These are phyloP conservation scores for Rhododendron griersonianum DNA, from an alignment of 148 eudicot genomes.

Conservation along the genomic window DNA sequence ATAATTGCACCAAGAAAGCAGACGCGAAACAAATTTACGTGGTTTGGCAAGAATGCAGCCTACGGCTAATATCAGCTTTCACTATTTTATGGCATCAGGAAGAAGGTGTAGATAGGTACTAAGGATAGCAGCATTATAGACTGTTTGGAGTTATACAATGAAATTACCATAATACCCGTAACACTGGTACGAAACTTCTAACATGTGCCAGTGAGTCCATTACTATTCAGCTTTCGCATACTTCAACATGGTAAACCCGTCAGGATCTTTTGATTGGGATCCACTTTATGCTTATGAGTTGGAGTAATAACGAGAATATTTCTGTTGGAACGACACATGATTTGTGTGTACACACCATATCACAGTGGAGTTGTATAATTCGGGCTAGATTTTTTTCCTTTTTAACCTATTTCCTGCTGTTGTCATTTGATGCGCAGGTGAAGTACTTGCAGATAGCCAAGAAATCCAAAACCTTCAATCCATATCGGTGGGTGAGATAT, in stretches of 20 bases:
- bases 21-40: not conserved
- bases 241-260: not conserved
- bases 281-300: not conserved
- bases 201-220: not conserved
- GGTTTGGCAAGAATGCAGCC: not conserved
- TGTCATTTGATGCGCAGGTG: slow-evolving; percentile 41
- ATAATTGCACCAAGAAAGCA: not conserved
- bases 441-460: slow-evolving; percentile 79
- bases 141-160: not conserved
- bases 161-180: not conserved
- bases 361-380: not conserved
- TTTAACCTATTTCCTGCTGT: not conserved
- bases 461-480: slow-evolving; percentile 66
- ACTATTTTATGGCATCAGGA: not conserved
- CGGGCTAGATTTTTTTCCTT: not conserved
- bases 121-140: not conserved
- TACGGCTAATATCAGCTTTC: not conserved
- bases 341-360: not conserved
- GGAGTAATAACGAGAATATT: not conserved
- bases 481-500: slow-evolving; percentile 87
- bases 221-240: not conserved
- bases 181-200: not conserved
- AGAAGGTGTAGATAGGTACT: not conserved
- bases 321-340: not conserved
- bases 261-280: not conserved